Conservation (phyloP, 2,329 filamentous ascomycete species). For the Neofusicoccum sp. region DNA sequence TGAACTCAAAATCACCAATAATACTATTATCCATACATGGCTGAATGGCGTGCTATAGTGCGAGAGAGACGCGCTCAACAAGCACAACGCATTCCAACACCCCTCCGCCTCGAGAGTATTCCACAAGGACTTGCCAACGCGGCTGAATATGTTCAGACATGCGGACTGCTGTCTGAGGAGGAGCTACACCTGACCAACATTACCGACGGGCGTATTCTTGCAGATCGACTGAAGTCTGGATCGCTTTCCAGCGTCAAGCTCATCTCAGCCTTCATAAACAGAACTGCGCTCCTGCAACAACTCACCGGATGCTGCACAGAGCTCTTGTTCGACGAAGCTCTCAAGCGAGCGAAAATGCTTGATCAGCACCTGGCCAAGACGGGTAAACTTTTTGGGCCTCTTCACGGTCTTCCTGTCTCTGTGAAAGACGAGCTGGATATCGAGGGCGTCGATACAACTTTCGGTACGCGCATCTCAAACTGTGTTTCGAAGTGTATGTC, state of each 20-base stretch:
- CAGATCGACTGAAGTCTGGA: constrained; percentile 30
- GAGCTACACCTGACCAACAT: constrained; percentile 41
- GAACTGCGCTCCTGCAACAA: constrained; percentile 60
- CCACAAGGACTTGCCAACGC: not conserved
- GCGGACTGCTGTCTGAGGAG: constrained; percentile 34
- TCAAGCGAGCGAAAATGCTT: constrained; percentile 43
- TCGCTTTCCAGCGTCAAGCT: constrained; percentile 45
- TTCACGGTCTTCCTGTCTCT: constrained; percentile 53
- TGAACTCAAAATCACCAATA: too few relatives aligned
- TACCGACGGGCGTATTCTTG: constrained; percentile 35
- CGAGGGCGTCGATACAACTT: constrained; percentile 48
- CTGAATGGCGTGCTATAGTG: constrained; percentile 1
- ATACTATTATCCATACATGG: too few relatives aligned
- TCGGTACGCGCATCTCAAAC: constrained; percentile 57
- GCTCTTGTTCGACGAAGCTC: constrained; percentile 49
- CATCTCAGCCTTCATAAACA: constrained; percentile 56
- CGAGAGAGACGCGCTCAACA: not conserved
- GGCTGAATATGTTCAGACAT: constrained; percentile 11
- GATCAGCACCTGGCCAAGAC: constrained; percentile 43
- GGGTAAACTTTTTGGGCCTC: constrained; percentile 44
- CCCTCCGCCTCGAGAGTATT: not conserved
- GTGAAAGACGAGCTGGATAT: constrained; percentile 55
- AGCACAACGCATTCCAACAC: not conserved
- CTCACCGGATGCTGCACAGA: constrained; percentile 50
- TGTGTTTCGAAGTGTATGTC: not conserved